Percentiles rank a stretch among this genome's conserved stretches.
phyloP scores from a whole-genome alignment of 2,329 filamentous ascomycete species.

The Amauroascus verrucosus region DNA sequence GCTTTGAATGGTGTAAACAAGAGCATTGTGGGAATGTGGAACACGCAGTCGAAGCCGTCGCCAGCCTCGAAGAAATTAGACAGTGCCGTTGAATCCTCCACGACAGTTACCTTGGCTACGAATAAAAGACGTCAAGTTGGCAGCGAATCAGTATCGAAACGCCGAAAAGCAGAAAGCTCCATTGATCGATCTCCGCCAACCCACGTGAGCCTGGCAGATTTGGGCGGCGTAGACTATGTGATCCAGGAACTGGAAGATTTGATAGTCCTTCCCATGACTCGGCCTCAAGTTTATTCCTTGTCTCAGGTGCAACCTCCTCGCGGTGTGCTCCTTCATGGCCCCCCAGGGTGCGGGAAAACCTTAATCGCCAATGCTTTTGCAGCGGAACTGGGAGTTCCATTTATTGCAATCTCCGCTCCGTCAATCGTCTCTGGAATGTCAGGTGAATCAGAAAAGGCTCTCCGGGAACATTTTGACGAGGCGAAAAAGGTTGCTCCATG shows the following conservation, averaged over 20 bases:
- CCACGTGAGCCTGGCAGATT: conserved; percentile 57
- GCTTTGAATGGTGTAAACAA: conserved; percentile 56
- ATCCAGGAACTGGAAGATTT: conserved; percentile 59
- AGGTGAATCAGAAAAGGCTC: conserved; percentile 77
- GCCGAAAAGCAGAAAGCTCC: conserved; percentile 48
- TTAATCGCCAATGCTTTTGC: conserved; percentile 73
- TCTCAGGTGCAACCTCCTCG: conserved; percentile 60
- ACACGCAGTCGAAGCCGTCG: conserved; percentile 26
- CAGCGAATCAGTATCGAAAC: conserved; percentile 57
- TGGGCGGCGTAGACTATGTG: conserved; percentile 67
- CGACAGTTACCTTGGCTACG: conserved; percentile 24
- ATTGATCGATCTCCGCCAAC: conserved; percentile 55
- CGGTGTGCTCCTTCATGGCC: conserved; percentile 69
- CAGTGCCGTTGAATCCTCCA: conserved; percentile 18
- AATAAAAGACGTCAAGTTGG: conserved; percentile 51
- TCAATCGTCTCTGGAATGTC: conserved; percentile 79
- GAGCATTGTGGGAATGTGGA: conserved; percentile 53
- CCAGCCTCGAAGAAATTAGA: conserved; percentile 24
- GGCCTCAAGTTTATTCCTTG: conserved; percentile 54
- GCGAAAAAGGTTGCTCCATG: conserved; percentile 78
- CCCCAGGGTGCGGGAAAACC: conserved; percentile 78
- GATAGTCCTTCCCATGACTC: conserved; percentile 61
- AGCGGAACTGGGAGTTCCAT: conserved; percentile 62
- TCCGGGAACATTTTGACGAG: conserved; percentile 77
- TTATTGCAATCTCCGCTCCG: conserved; percentile 71